Percentiles rank a stretch among this genome's conserved stretches.
These are phyloP conservation scores for Candida silvicultrix DNA, from an alignment of 805 yeast species.

Conservation along the genomic window DNA sequence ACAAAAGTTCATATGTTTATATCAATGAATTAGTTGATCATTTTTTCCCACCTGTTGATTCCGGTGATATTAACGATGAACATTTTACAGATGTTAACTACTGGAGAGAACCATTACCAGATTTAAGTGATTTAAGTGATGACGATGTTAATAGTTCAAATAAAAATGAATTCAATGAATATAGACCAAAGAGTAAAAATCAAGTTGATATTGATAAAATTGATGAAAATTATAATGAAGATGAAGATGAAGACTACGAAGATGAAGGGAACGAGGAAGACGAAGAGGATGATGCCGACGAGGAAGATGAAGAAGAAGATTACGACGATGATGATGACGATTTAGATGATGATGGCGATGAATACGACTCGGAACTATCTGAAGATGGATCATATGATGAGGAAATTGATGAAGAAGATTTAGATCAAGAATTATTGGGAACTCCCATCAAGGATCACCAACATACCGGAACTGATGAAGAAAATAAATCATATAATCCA, in stretches of 20 bases:
- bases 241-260: slow-evolving; percentile 16
- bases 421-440: slow-evolving; percentile 24
- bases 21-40: slow-evolving; percentile 95
- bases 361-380: slow-evolving; percentile 22
- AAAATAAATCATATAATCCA: neutral
- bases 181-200: slow-evolving; percentile 2
- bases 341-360: slow-evolving; percentile 28
- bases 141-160: slow-evolving; percentile 22
- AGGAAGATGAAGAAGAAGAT: slow-evolving; percentile 18
- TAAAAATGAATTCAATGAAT: slow-evolving; percentile 8
- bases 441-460: neutral
- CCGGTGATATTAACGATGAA: slow-evolving; percentile 25
- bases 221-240: slow-evolving; percentile 13
- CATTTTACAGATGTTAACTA: slow-evolving; percentile 81
- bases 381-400: slow-evolving; percentile 24
- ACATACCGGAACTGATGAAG: slow-evolving; percentile 11
- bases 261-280: slow-evolving; percentile 17
- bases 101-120: slow-evolving; percentile 81
- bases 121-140: slow-evolving; percentile 55
- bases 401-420: slow-evolving; percentile 20
- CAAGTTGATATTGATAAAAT: slow-evolving; percentile 13
- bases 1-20: slow-evolving; percentile 77
- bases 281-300: slow-evolving; percentile 14
- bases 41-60: slow-evolving; percentile 81
- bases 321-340: slow-evolving; percentile 25